These are phyloP conservation scores for Monilinia aucupariae DNA, from an alignment of 2,329 filamentous ascomycete genomes.

Conservation along the genomic window DNA sequence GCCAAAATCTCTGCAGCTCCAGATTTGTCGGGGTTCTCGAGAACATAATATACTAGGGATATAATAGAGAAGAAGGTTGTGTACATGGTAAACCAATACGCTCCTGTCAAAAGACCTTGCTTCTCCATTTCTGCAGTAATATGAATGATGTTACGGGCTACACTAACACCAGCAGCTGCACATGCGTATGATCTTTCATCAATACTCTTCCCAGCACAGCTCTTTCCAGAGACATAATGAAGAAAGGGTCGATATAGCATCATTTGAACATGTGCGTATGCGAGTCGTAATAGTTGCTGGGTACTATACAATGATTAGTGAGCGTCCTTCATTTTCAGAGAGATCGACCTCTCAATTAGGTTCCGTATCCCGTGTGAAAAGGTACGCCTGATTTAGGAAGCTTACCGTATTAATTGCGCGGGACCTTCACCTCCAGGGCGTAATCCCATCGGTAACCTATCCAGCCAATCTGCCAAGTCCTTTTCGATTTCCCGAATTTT, in stretches of 20 bases:
- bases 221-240: slow-evolving; percentile 69
- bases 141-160: slow-evolving; percentile 67
- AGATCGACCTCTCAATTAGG: background rate
- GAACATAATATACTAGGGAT: slow-evolving; percentile 71
- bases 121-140: slow-evolving; percentile 74
- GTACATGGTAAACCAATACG: slow-evolving; percentile 83
- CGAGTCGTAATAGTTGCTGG: slow-evolving; percentile 72
- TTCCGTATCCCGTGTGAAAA: background rate
- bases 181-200: slow-evolving; percentile 76
- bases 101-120: slow-evolving; percentile 68
- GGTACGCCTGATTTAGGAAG: background rate
- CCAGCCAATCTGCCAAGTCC: slow-evolving; percentile 59
- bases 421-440: slow-evolving; percentile 73
- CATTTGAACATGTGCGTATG: slow-evolving; percentile 79
- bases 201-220: slow-evolving; percentile 51
- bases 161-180: slow-evolving; percentile 54
- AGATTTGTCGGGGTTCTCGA: slow-evolving; percentile 72
- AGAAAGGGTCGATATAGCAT: slow-evolving; percentile 78
- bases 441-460: slow-evolving; percentile 66
- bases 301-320: slow-evolving; percentile 39
- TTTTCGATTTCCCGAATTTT: slow-evolving; percentile 60
- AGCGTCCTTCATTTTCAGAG: background rate
- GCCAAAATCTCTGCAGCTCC: slow-evolving; percentile 74
- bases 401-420: slow-evolving; percentile 70
- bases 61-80: slow-evolving; percentile 78